Percentiles rank a stretch among this genome's conserved stretches.
These are phyloP conservation scores for Psilocybe cubensis DNA, from an alignment of 768 basidiomycete species.

Conservation along the genomic window DNA sequence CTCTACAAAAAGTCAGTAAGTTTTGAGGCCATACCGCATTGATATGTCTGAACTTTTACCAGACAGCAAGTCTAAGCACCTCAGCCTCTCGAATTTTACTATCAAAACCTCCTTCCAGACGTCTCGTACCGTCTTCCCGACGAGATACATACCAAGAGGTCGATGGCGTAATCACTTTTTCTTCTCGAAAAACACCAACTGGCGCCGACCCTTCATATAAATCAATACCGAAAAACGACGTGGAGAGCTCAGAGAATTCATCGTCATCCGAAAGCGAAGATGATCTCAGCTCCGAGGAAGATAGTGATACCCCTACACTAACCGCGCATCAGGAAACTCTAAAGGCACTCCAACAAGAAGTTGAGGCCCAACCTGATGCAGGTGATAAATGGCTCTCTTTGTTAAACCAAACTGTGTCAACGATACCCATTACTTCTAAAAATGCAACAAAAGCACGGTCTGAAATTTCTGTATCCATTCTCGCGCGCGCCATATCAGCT, in stretches of 20 bases:
- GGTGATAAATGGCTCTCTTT: constrained; percentile 65
- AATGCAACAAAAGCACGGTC: constrained; percentile 69
- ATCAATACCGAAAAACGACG: constrained; percentile 41
- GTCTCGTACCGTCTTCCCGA: constrained; percentile 40
- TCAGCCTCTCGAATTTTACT: constrained; percentile 57
- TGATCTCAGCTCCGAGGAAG: constrained; percentile 39
- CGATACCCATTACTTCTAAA: constrained; percentile 65
- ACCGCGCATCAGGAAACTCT: constrained; percentile 63
- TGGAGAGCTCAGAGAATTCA: constrained; percentile 37
- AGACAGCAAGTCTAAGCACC: constrained; percentile 62
- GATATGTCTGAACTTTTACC: constrained; percentile 7
- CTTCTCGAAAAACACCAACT: constrained; percentile 38
- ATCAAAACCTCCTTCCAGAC: constrained; percentile 51
- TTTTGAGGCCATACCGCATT: not conserved
- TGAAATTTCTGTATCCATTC: constrained; percentile 71
- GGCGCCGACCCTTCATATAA: constrained; percentile 49
- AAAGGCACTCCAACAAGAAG: constrained; percentile 57
- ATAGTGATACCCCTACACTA: constrained; percentile 36
- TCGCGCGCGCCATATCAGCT: constrained; percentile 63
- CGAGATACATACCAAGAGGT: constrained; percentile 58
- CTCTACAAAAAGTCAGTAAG: constrained; percentile 44
- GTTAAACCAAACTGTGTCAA: constrained; percentile 63
- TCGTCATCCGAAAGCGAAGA: constrained; percentile 32
- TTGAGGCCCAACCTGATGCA: constrained; percentile 55
- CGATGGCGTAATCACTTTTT: constrained; percentile 69